Conservation (phyloP, 768 basidiomycete species). For the Leccinum barrowsii region DNA sequence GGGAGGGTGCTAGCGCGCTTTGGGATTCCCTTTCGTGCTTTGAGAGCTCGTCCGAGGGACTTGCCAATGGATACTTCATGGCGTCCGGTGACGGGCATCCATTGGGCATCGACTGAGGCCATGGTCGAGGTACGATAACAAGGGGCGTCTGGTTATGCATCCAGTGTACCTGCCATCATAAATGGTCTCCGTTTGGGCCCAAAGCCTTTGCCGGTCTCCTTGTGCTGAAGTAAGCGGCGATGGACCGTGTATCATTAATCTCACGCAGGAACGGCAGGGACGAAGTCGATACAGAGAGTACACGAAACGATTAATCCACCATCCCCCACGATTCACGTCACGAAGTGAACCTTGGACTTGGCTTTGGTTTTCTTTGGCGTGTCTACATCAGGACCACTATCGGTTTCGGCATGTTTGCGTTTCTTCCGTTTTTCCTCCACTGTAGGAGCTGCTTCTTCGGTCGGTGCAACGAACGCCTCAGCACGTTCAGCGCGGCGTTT, state of each 20-base stretch:
- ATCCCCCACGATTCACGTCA: conserved; percentile 1
- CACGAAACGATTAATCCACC: conserved; percentile 4
- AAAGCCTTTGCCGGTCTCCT: conserved; percentile 1
- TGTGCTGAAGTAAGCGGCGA: conserved; percentile 28
- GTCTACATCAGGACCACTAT: conserved; percentile 29
- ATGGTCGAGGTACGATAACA: conserved; percentile 36
- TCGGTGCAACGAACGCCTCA: conserved; percentile 84
- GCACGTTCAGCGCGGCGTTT: conserved; percentile 77
- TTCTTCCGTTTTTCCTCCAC: conserved; percentile 75
- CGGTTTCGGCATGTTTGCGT: conserved; percentile 43
- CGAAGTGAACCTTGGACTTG: conserved; percentile 11
- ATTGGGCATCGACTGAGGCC: conserved; percentile 42
- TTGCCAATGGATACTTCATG: conserved; percentile 58
- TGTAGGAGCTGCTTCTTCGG: conserved; percentile 67
- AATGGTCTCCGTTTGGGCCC: conserved; percentile 11
- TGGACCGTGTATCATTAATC: background rate
- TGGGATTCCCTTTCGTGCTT: conserved; percentile 57
- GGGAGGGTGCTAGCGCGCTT: conserved; percentile 44
- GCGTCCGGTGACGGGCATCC: conserved; percentile 59
- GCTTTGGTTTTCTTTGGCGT: conserved; percentile 39
- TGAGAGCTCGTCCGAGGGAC: conserved; percentile 63
- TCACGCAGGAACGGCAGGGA: background rate
- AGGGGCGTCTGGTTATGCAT: conserved; percentile 15
- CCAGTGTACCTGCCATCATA: conserved; percentile 10
- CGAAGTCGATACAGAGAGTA: conserved; percentile 4